phyloP scores from a whole-genome alignment of 306 rosid genomes.

The Casuarina equisetifolia region DNA sequence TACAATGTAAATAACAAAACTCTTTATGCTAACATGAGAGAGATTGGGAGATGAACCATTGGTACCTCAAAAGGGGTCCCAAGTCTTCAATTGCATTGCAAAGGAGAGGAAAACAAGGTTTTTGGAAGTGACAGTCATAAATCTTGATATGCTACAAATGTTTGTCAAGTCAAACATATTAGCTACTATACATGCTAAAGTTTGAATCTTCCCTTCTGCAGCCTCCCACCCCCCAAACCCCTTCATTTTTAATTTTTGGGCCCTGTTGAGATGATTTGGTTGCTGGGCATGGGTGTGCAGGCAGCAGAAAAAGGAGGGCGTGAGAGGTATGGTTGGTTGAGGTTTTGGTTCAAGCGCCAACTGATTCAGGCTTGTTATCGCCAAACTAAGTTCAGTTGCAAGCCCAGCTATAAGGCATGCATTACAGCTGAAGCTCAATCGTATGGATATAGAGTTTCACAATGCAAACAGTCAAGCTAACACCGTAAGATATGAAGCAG shows the following conservation, averaged over 20 bases:
- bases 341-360: neutral
- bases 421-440: neutral
- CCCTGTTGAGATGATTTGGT: too few relatives aligned
- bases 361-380: neutral
- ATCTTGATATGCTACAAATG: neutral
- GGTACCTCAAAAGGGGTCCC: neutral
- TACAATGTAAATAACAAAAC: conserved; percentile 4
- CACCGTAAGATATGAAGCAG: neutral
- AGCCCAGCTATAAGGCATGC: neutral
- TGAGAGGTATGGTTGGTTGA: too few relatives aligned
- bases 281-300: too few relatives aligned
- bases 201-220: too few relatives aligned
- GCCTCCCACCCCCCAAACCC: too few relatives aligned
- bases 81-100: neutral
- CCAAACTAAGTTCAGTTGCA: neutral
- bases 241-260: too few relatives aligned
- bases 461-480: neutral
- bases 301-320: too few relatives aligned
- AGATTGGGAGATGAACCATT: neutral
- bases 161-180: neutral
- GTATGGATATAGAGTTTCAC: neutral
- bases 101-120: neutral
- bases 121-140: neutral
- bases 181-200: too few relatives aligned
- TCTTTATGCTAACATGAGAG: neutral